Evolutionary conservation across 164 flowering plant species (phyloP), one percentile per base, ranked within the genome.

Genomic region (Santalum album): DNA sequence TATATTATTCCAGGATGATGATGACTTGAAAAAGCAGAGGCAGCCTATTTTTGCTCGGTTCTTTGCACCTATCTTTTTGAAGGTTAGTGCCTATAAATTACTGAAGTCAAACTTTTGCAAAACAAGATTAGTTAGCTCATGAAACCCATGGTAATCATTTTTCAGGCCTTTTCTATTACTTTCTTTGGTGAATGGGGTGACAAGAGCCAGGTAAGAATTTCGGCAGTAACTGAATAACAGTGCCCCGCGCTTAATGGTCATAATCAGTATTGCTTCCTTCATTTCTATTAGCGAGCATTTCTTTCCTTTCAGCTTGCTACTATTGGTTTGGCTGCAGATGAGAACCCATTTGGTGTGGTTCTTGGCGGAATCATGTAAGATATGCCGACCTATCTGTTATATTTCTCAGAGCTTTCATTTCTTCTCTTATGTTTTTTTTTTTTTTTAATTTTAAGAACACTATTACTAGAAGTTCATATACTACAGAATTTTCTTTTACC

Each of bases 161-260:
- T 72, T 63, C 78, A 94, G 97, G 99, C 99, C 56, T 94, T 94
- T 67, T 94, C 99, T 12, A 82, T 94, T 55, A 94, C 87, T 7
- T 94, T 94, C 62, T 94, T 94, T 65, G 99, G 99, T 46, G 99
- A 94, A 70, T 94, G 90, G 95, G 99, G 99, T 71, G 99, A 94
- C 74, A 94, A 81, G 72, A 94, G 99, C 73, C 99, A 94, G 86
- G 99, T 90, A 69, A 65, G 62, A 24, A 55, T 44, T 47, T 38
- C 7, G 32, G 23, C 42, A 15, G n/a, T 19, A 49, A 53, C 16
- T 38, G 42, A 38, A 12, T 38, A 15, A n/a, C n/a, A n/a, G 36
- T 12, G 7, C 16, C 16, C 42, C 14, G 14, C 17, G 4, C 29
- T 16, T 29, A 1, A 23, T 45, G 38, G 36, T 27, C 12, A 22